Percentiles rank a stretch among this genome's conserved stretches.
Conservation (phyloP, 495 filamentous ascomycete species). For the Geopyxis carbonaria region DNA sequence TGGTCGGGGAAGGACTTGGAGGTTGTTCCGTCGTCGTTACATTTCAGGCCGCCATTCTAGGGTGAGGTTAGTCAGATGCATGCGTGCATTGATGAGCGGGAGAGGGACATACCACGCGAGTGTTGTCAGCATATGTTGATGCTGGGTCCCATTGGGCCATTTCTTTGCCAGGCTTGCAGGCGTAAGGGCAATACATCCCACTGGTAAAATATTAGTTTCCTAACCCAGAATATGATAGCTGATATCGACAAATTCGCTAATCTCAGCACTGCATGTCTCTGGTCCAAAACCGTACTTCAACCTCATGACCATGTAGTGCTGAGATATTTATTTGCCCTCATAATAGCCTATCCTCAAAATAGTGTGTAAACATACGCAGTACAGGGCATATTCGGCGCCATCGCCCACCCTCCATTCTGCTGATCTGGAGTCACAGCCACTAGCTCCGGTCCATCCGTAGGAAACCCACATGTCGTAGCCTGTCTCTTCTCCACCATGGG, state of each 20-base stretch:
- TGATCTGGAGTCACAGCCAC: conserved; percentile 46
- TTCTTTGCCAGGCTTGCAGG: not conserved
- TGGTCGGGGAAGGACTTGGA: conserved; percentile 48
- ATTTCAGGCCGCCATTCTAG: conserved; percentile 57
- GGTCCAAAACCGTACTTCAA: no score
- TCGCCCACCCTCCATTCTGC: conserved; percentile 63
- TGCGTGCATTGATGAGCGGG: no score
- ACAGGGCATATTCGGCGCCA: conserved; percentile 62
- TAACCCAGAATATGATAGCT: no score
- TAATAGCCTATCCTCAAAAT: no score
- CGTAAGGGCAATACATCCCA: not conserved
- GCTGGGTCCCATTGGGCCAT: not conserved
- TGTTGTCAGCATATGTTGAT: no score
- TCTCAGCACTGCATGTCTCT: no score
- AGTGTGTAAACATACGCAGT: no score
- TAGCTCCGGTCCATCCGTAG: conserved; percentile 47
- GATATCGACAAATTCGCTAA: no score
- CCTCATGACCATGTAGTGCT: no score
- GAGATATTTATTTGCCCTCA: no score
- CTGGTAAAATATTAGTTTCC: not conserved
- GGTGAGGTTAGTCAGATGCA: not conserved
- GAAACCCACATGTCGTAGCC: conserved; percentile 53
- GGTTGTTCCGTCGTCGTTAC: conserved; percentile 43
- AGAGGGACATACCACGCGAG: no score
- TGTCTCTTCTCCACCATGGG: conserved; percentile 5